A percentile compares a stretch with the other conserved stretches of the same genome.
phyloP scores from a whole-genome alignment of 208 protist genomes.

The Leishmania aethiopica region DNA sequence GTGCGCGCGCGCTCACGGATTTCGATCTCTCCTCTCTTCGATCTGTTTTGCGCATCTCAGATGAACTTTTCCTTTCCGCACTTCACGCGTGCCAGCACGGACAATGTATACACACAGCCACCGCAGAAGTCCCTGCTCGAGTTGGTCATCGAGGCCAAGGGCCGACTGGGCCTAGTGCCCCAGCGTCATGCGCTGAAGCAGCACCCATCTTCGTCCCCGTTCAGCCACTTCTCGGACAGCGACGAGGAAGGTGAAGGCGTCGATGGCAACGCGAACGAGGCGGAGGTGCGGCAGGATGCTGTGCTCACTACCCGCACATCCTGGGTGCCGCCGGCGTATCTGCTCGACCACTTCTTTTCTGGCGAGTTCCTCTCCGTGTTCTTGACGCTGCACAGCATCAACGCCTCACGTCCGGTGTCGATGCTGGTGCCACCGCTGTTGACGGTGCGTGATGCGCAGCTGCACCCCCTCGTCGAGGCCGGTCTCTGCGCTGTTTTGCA shows the following conservation, averaged over 20 bases:
- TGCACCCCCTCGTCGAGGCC: constrained; percentile 37
- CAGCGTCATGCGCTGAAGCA: constrained; percentile 41
- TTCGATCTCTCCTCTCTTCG: neutral
- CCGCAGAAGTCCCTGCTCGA: constrained; percentile 77
- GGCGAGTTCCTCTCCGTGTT: constrained; percentile 45
- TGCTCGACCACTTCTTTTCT: constrained; percentile 48
- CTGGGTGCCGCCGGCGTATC: constrained; percentile 47
- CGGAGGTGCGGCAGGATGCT: constrained; percentile 10
- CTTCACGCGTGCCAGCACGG: constrained; percentile 55
- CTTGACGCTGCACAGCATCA: constrained; percentile 45
- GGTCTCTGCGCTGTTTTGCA: constrained; percentile 18
- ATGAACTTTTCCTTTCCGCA: constrained; percentile 49
- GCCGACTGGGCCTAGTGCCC: constrained; percentile 48
- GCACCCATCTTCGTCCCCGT: constrained; percentile 1
- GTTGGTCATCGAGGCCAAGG: constrained; percentile 71
- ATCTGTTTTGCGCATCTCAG: neutral
- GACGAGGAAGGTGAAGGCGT: constrained; percentile 24
- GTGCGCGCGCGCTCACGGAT: neutral
- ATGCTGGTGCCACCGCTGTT: constrained; percentile 50
- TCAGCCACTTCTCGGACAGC: constrained; percentile 25
- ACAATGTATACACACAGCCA: constrained; percentile 17
- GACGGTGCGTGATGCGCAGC: constrained; percentile 37
- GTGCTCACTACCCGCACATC: constrained; percentile 48
- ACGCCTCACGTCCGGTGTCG: constrained; percentile 31
- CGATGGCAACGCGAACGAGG: neutral